A percentile compares a stretch with the other conserved stretches of the same genome.
Conservation (phyloP, 768 basidiomycete genomes). For the Clavaria fumosa region DNA sequence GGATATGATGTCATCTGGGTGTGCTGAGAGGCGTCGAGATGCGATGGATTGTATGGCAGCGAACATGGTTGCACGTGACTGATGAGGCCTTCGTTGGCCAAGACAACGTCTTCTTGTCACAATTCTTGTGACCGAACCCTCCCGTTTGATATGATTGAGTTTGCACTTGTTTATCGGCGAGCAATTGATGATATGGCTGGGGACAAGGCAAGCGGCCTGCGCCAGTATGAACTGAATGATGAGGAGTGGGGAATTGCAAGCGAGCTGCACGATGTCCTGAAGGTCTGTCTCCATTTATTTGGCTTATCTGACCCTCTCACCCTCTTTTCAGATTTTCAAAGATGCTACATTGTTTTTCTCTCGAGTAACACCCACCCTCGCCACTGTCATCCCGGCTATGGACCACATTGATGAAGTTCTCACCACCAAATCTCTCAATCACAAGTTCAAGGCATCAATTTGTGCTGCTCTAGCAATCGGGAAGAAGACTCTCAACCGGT, state of each 20-base stretch:
- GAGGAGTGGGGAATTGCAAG: conserved; percentile 16
- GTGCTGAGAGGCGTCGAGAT: too few species aligned
- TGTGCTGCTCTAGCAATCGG: conserved; percentile 12
- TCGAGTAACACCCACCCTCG: not conserved
- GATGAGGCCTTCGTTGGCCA: too few species aligned
- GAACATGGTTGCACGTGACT: too few species aligned
- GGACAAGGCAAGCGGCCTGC: conserved; percentile 6
- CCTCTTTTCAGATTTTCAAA: not conserved
- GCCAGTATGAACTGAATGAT: conserved; percentile 10
- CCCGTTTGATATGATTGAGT: conserved; percentile 19
- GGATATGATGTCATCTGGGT: too few species aligned
- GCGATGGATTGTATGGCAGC: too few species aligned
- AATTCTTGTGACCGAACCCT: too few species aligned
- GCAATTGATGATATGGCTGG: conserved; percentile 14
- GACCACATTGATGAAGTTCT: conserved; percentile 1
- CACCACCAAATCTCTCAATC: too few species aligned
- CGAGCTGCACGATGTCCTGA: conserved; percentile 14
- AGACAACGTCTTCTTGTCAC: too few species aligned
- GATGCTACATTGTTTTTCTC: not conserved
- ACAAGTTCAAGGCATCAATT: too few species aligned
- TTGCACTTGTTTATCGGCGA: conserved; percentile 15
- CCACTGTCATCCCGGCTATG: conserved; percentile 4
- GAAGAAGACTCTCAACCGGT: conserved; percentile 18
- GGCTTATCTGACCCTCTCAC: not conserved
- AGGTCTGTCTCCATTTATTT: conserved; percentile 10